These are phyloP conservation scores for Rehmannia glutinosa DNA, from an alignment of 257 asterid species.

Conservation along the genomic window DNA sequence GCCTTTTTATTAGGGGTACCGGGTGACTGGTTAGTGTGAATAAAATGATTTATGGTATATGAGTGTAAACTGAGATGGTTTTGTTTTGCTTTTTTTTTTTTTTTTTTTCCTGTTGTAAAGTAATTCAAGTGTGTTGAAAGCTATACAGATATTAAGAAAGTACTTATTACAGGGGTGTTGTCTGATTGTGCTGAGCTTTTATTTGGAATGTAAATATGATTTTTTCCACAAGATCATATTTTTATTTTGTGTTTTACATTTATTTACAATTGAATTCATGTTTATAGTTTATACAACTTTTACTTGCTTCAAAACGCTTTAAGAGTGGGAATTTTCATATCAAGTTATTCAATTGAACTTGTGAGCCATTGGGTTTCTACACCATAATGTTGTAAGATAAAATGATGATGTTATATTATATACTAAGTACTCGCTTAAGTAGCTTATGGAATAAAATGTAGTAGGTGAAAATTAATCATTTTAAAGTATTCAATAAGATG, in stretches of 20 bases:
- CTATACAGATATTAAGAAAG: slow-evolving; percentile 9
- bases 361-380: no score
- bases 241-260: background rate
- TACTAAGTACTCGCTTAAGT: no score
- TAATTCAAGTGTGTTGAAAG: slow-evolving; percentile 11
- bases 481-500: no score
- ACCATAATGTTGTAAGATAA: no score
- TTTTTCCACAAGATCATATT: background rate
- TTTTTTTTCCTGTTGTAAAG: background rate
- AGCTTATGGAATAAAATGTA: no score
- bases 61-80: slow-evolving; percentile 11
- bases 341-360: no score
- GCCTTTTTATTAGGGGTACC: slow-evolving; percentile 39
- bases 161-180: no score
- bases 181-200: background rate
- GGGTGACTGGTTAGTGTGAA: slow-evolving; percentile 53
- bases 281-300: background rate
- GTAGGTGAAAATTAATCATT: no score
- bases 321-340: no score
- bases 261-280: background rate
- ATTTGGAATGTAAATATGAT: background rate
- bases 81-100: background rate
- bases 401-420: no score
- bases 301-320: no score
- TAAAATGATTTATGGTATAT: slow-evolving; percentile 20